Evolutionary conservation across 2,329 filamentous ascomycete genomes (phyloP).

Genomic region (Alternaria sp.): DNA sequence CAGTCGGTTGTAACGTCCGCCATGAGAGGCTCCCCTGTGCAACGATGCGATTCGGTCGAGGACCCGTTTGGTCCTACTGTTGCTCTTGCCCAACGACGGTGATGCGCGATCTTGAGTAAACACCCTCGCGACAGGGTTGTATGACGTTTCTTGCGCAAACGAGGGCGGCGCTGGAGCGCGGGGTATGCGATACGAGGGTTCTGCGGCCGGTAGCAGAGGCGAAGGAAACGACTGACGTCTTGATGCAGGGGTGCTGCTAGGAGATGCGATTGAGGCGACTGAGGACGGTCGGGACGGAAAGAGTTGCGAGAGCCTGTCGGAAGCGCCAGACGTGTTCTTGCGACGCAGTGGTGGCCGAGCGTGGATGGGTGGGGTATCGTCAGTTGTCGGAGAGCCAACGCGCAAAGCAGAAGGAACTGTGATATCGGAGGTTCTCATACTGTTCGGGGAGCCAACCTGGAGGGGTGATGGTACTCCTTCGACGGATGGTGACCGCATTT

Average conservation of each 20-base stretch:
- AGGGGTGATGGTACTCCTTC: slow-evolving; percentile 39
- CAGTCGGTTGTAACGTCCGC: slow-evolving; percentile 38
- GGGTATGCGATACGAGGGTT: slow-evolving; percentile 39
- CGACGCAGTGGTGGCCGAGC: slow-evolving; percentile 33
- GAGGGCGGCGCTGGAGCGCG: slow-evolving; percentile 41
- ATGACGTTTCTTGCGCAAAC: slow-evolving; percentile 40
- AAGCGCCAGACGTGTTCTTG: slow-evolving; percentile 39
- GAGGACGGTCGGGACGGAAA: slow-evolving; percentile 45
- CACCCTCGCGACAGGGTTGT: slow-evolving; percentile 29
- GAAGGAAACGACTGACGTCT: slow-evolving; percentile 41
- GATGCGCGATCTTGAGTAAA: slow-evolving; percentile 27
- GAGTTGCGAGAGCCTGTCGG: slow-evolving; percentile 45
- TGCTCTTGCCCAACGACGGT: slow-evolving; percentile 23
- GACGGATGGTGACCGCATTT: slow-evolving; percentile 24
- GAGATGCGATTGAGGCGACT: slow-evolving; percentile 30
- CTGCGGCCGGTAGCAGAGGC: slow-evolving; percentile 34
- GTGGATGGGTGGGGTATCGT: slow-evolving; percentile 14
- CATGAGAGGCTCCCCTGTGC: slow-evolving; percentile 22
- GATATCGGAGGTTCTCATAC: slow-evolving; percentile 26
- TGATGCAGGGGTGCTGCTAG: slow-evolving; percentile 22
- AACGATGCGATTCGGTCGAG: slow-evolving; percentile 42
- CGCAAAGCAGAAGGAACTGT: slow-evolving; percentile 39
- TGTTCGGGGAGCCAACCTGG: slow-evolving; percentile 35
- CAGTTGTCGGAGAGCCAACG: slow-evolving; percentile 37
- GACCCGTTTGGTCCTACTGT: slow-evolving; percentile 37